Evolutionary conservation across 139 green algal species (phyloP).

Genomic region (Cymbomonas tetramitiformis): DNA sequence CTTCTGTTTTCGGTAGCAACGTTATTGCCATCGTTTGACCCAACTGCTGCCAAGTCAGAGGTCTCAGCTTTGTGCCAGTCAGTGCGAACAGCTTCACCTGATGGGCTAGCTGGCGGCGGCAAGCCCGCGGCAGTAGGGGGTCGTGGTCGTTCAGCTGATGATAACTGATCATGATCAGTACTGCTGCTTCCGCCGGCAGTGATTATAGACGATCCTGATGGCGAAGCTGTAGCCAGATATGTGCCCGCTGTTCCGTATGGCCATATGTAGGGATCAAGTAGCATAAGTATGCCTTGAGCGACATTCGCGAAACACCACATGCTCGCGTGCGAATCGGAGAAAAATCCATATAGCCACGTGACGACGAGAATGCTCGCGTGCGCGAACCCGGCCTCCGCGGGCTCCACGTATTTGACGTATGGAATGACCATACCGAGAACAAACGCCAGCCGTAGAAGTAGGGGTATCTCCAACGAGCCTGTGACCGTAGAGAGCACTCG

Average conservation of each 20-base stretch:
- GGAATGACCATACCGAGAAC: constrained; percentile 1
- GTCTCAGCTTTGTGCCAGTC: too few relatives aligned
- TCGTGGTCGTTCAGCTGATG: too few relatives aligned
- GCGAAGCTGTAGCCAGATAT: background rate
- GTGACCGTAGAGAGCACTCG: background rate
- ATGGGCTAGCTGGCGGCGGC: too few relatives aligned
- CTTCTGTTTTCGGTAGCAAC: too few relatives aligned
- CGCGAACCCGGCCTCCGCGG: background rate
- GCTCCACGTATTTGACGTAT: constrained; percentile 7
- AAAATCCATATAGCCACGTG: constrained; percentile 1
- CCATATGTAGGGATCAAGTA: background rate
- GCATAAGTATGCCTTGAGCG: constrained; percentile 4
- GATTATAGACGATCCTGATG: background rate
- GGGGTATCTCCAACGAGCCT: background rate
- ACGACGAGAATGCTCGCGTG: constrained; percentile 4
- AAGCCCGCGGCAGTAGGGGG: too few relatives aligned
- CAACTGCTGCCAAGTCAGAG: too few relatives aligned
- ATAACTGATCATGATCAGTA: too few relatives aligned
- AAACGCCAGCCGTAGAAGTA: background rate
- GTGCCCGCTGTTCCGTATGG: background rate
- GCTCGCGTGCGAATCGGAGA: constrained; percentile 1
- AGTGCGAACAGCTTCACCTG: too few relatives aligned
- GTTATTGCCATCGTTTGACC: too few relatives aligned
- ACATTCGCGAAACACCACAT: constrained; percentile 10
- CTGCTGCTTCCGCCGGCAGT: background rate